phyloP scores from a whole-genome alignment of 2,329 filamentous ascomycete genomes.

The Penicillium sp. region DNA sequence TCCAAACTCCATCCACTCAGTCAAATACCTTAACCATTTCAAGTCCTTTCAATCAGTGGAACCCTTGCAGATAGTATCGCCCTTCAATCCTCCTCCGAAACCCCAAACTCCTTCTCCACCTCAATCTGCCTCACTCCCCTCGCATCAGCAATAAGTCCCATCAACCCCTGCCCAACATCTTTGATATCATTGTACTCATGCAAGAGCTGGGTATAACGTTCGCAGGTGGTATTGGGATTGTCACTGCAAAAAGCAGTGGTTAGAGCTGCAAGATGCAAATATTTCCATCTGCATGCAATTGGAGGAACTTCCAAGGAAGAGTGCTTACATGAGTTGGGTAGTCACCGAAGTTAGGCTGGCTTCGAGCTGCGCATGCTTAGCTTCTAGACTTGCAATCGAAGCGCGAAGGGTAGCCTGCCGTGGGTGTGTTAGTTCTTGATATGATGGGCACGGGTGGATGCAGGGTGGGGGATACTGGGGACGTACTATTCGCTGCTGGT shows the following conservation, averaged over 20 bases:
- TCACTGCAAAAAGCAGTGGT: slow-evolving; percentile 18
- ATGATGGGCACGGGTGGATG: background rate
- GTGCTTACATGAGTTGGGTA: slow-evolving; percentile 37
- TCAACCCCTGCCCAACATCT: slow-evolving; percentile 63
- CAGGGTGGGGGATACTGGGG: background rate
- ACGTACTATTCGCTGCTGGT: slow-evolving; percentile 21
- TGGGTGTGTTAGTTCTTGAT: background rate
- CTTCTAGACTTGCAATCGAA: slow-evolving; percentile 43
- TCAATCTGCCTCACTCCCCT: slow-evolving; percentile 54
- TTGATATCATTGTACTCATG: slow-evolving; percentile 71
- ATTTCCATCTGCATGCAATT: too few species aligned
- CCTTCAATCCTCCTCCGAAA: slow-evolving; percentile 36
- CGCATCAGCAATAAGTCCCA: slow-evolving; percentile 66
- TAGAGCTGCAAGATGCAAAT: background rate
- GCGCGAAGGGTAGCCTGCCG: slow-evolving; percentile 23
- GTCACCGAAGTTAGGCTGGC: slow-evolving; percentile 35
- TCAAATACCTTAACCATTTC: background rate
- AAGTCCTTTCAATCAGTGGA: background rate
- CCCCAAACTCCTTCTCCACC: slow-evolving; percentile 42
- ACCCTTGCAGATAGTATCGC: background rate
- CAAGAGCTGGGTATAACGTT: slow-evolving; percentile 62
- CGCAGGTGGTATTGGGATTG: slow-evolving; percentile 54
- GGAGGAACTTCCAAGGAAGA: too few species aligned
- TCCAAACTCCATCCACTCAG: background rate
- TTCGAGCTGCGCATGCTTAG: slow-evolving; percentile 44